Evolutionary conservation across 2,329 filamentous ascomycete genomes (phyloP).

Genomic region (Truncatella angustata): DNA sequence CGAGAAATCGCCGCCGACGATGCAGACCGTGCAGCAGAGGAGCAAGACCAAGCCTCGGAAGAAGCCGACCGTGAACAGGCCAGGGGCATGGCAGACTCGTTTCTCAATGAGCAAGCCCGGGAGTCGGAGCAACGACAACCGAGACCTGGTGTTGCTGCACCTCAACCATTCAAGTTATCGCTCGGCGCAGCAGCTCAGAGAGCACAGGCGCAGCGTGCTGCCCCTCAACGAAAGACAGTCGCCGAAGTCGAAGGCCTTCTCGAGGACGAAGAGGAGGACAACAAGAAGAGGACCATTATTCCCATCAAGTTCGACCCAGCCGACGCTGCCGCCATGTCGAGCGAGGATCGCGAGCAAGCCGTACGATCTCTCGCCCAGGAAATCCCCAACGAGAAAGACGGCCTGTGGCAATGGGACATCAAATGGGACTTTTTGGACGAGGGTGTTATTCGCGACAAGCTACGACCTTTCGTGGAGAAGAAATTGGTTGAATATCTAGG

Average conservation of each 20-base stretch:
- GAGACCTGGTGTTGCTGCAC: conserved; percentile 45
- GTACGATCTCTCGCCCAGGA: conserved; percentile 81
- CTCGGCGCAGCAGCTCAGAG: conserved; percentile 85
- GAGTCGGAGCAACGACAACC: conserved; percentile 60
- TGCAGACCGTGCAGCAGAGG: conserved; percentile 76
- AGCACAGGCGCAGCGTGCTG: conserved; percentile 53
- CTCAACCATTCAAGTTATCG: conserved; percentile 87
- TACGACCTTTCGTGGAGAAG: conserved; percentile 94
- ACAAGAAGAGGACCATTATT: conserved; percentile 71
- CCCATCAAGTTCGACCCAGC: conserved; percentile 79
- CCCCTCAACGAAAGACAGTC: conserved; percentile 70
- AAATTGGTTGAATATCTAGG: conserved; percentile 97
- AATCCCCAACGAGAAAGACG: conserved; percentile 83
- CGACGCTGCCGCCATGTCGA: conserved; percentile 67
- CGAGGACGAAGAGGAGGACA: conserved; percentile 89
- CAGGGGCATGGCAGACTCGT: conserved; percentile 82
- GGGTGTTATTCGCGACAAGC: conserved; percentile 75
- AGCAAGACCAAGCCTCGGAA: conserved; percentile 68
- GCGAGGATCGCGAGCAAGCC: conserved; percentile 83
- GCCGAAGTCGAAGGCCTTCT: conserved; percentile 92
- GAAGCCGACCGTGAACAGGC: conserved; percentile 74
- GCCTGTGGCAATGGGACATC: conserved; percentile 88
- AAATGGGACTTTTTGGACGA: conserved; percentile 92
- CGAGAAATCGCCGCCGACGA: conserved; percentile 78
- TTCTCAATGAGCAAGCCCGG: conserved; percentile 79